Conservation (phyloP, 208 protist genomes). For the Trypanosoma lewisi region DNA sequence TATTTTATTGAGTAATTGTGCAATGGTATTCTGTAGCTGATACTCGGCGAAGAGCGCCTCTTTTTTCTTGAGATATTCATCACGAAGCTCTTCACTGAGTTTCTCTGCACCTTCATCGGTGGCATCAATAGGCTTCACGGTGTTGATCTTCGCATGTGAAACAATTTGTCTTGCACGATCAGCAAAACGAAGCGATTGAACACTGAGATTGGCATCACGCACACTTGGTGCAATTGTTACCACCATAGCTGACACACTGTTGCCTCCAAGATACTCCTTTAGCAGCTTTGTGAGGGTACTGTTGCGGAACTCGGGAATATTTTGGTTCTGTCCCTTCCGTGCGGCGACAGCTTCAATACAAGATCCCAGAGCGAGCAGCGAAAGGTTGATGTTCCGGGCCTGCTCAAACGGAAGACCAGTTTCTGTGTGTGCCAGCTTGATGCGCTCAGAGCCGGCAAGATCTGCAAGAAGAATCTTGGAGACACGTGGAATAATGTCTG, state of each 20-base stretch:
- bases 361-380: slow-evolving; percentile 69
- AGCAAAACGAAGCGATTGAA: slow-evolving; percentile 85
- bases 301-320: slow-evolving; percentile 82
- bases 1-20: slow-evolving; percentile 59
- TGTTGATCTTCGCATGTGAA: slow-evolving; percentile 80
- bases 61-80: slow-evolving; percentile 72
- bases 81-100: slow-evolving; percentile 42
- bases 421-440: slow-evolving; percentile 73
- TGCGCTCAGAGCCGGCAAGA: slow-evolving; percentile 80
- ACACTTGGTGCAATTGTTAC: slow-evolving; percentile 72
- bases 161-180: slow-evolving; percentile 85
- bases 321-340: slow-evolving; percentile 35
- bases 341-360: slow-evolving; percentile 82
- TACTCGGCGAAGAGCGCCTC: slow-evolving; percentile 75
- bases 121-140: slow-evolving; percentile 41
- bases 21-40: slow-evolving; percentile 61
- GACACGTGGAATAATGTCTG: slow-evolving; percentile 51
- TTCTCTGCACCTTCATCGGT: slow-evolving; percentile 35
- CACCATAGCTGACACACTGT: slow-evolving; percentile 81
- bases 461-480: slow-evolving; percentile 78
- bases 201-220: slow-evolving; percentile 67
- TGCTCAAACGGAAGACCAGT: slow-evolving; percentile 72
- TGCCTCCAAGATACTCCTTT: slow-evolving; percentile 85
- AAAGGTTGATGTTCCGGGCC: slow-evolving; percentile 85
- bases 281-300: slow-evolving; percentile 85